Base-by-base conservation (phyloP, 129 eudicot genomes). In the Apium graveolens region DNA sequence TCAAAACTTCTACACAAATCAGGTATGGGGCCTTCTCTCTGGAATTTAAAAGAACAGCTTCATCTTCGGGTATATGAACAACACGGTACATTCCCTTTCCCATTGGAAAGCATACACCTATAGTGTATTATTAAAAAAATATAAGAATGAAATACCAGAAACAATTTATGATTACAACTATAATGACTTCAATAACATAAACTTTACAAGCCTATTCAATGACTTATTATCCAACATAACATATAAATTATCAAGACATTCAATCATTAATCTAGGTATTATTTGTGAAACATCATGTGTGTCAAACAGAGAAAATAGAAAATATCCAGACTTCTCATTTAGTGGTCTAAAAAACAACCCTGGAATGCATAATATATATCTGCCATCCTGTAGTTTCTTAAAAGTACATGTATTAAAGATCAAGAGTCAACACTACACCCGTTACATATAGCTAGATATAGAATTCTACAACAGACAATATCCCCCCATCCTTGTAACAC, bases 1-100 rank as follows among this genome's bases (percentile, higher is more conserved):
- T 92, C 78, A 95, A 71, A 44, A 95, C 97, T 88, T 95, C 99
- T 78, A 95, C 91, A 76, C 97, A 95, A 78, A 95, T 95, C 60
- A 95, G 76, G 79, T 90, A 95, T 68, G 99, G 99, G 80, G 99
- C 99, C 80, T 95, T 95, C 84, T 95, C 99, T 83, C 99, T 87
- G 13, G 99, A 95, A 86, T 95, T 95, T 46, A 95, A 80, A 80
- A 95, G 99, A 80, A 92, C 94, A 14, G 97, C 97, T 88, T 95
- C 99, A 85, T 95, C 97, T 84, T 91, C 99, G 43, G 99, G 99
- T 78, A 95, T 92, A 81, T 95, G 93, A 73, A 95, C 91, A 73
- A 95, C 99, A 65, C 99, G 92, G 78, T 90, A 90, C 91, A 92
- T 84, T 78, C 99, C 99, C 77, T 84, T 92, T 34, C 99, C 99